phyloP scores from a whole-genome alignment of 164 flowering plant genomes.

The Vitis labrusca region DNA sequence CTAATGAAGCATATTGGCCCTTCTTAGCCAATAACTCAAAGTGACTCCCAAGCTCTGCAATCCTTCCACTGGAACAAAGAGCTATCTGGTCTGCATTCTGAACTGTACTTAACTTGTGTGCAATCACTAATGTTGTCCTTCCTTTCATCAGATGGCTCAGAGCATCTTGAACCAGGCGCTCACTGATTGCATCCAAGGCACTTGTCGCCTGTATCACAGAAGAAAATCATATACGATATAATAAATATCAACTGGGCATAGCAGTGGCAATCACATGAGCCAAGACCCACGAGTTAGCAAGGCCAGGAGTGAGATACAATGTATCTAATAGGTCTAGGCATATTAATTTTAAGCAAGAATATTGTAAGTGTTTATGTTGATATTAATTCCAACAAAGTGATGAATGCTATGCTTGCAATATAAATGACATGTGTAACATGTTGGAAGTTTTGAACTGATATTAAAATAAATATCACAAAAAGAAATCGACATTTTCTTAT shows the following conservation, averaged over 20 bases:
- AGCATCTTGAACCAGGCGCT: conserved; percentile 88
- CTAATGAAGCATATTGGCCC: conserved; percentile 87
- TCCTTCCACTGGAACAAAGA: conserved; percentile 75
- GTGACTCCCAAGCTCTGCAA: conserved; percentile 87
- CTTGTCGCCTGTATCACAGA: conserved; percentile 75
- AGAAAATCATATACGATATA: background rate
- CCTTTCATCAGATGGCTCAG: conserved; percentile 83
- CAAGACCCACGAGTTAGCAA: background rate
- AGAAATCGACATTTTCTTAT: too few relatives aligned
- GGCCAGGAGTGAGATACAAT: background rate
- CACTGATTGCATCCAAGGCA: conserved; percentile 89
- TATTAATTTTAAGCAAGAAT: too few relatives aligned
- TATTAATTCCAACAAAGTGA: too few relatives aligned
- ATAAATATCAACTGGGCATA: background rate
- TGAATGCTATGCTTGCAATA: too few relatives aligned
- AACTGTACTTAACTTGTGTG: conserved; percentile 95
- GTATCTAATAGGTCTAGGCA: background rate
- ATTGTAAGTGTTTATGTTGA: too few relatives aligned
- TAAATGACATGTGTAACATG: too few relatives aligned
- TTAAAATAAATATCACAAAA: too few relatives aligned
- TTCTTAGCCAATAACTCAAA: conserved; percentile 62
- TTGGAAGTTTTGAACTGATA: too few relatives aligned
- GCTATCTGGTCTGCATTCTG: conserved; percentile 96
- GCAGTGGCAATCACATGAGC: background rate
- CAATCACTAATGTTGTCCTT: conserved; percentile 90